Evolutionary conservation across 371 early-diverging fungal genomes (phyloP).

Genomic region (Capillidium heterosporum): DNA sequence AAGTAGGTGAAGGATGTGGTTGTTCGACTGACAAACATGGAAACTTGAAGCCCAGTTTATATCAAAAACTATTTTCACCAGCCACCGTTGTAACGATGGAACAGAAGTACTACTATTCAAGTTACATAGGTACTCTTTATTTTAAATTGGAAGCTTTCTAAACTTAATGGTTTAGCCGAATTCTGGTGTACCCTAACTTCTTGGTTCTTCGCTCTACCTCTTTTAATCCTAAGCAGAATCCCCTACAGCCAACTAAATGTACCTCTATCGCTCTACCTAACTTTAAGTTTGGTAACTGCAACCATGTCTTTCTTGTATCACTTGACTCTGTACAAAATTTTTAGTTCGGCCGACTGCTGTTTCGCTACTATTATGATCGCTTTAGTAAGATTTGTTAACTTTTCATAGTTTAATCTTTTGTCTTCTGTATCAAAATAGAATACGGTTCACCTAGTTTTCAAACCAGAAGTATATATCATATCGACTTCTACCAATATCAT

Average conservation of each 20-base stretch:
- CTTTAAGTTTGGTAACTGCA: slow-evolving; percentile 15
- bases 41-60: not conserved
- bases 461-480: not conserved
- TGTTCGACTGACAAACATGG: too few relatives aligned
- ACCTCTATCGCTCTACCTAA: slow-evolving; percentile 12
- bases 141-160: not conserved
- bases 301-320: slow-evolving; percentile 17
- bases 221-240: slow-evolving; percentile 10
- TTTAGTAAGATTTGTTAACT: not conserved
- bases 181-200: slow-evolving; percentile 24
- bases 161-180: slow-evolving; percentile 14
- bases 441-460: not conserved
- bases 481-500: not conserved
- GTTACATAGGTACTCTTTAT: too few relatives aligned
- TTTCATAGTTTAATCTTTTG: not conserved
- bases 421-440: not conserved
- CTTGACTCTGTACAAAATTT: slow-evolving; percentile 18
- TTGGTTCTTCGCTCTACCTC: slow-evolving; percentile 18
- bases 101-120: not conserved
- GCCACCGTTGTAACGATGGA: slow-evolving; percentile 8
- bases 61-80: not conserved
- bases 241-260: too few relatives aligned
- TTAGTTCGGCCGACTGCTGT: slow-evolving; percentile 20
- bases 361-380: slow-evolving; percentile 17
- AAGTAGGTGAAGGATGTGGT: too few relatives aligned